Percentiles rank a stretch among this genome's conserved stretches.
phyloP scores from a whole-genome alignment of 2,329 filamentous ascomycete species.

The Blastomyces percursus region DNA sequence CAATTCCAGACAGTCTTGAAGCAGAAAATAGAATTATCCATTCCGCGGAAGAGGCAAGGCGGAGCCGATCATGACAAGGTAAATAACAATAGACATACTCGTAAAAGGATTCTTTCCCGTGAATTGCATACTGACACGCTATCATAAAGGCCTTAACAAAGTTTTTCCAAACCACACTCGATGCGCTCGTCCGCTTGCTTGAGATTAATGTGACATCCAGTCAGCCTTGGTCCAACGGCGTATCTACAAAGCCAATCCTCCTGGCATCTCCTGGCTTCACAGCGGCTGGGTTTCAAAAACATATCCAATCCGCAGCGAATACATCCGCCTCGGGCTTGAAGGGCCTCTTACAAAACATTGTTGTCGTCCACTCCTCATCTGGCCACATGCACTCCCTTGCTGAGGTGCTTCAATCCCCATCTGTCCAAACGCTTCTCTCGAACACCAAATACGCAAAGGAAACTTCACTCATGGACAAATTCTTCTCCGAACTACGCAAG shows the following conservation, averaged over 20 bases:
- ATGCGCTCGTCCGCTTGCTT: conserved; percentile 64
- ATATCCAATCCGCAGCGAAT: conserved; percentile 52
- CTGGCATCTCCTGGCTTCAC: conserved; percentile 85
- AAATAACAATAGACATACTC: conserved; percentile 6
- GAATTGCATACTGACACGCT: not conserved
- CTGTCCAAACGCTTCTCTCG: conserved; percentile 64
- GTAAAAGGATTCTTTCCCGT: not conserved
- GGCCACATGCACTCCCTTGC: conserved; percentile 79
- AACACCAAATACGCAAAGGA: conserved; percentile 84
- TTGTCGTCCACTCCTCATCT: conserved; percentile 71
- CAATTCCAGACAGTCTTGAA: conserved; percentile 40
- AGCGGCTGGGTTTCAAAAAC: conserved; percentile 67
- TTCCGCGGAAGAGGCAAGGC: conserved; percentile 38
- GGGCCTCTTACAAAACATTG: conserved; percentile 51
- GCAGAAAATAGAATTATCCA: conserved; percentile 39
- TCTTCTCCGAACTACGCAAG: conserved; percentile 63
- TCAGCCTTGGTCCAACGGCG: conserved; percentile 26
- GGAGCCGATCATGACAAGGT: conserved; percentile 41
- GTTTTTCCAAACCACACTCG: conserved; percentile 69
- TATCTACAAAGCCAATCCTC: conserved; percentile 52
- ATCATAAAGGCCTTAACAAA: conserved; percentile 51
- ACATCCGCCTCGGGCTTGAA: conserved; percentile 51
- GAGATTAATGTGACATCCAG: conserved; percentile 49
- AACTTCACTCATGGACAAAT: conserved; percentile 72
- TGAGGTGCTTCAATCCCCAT: conserved; percentile 72